These are phyloP conservation scores for Microbotryum violaceum DNA, from an alignment of 1,284 basidiomycete genomes.

Conservation along the genomic window DNA sequence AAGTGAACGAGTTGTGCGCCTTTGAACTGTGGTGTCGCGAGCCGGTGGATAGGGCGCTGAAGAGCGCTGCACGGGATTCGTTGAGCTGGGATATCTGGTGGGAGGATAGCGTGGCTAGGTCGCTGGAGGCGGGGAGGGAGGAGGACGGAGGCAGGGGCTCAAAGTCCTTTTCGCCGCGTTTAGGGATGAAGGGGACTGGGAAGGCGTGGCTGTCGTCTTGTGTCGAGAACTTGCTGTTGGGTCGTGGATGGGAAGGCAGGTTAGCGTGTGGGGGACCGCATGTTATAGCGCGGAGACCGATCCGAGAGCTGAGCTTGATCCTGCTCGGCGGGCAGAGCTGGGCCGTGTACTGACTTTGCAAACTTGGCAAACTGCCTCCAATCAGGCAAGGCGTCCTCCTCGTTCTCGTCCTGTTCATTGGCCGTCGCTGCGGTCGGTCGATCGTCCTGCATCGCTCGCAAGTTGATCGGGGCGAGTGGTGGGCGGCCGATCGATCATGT, in stretches of 20 bases:
- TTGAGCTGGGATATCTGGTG: conserved; percentile 31
- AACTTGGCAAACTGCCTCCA: conserved; percentile 52
- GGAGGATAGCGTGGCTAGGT: conserved; percentile 25
- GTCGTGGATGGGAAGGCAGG: background rate
- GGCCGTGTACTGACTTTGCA: conserved; percentile 34
- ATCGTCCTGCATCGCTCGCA: conserved; percentile 25
- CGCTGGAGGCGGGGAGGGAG: conserved; percentile 11
- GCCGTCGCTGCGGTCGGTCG: conserved; percentile 16
- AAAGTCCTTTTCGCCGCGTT: conserved; percentile 91
- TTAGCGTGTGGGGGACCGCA: background rate
- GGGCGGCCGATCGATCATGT: no score
- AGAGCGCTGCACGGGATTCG: conserved; percentile 32
- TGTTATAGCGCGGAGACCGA: background rate
- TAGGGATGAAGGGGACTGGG: conserved; percentile 59
- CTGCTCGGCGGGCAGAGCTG: background rate
- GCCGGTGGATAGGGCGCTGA: conserved; percentile 32
- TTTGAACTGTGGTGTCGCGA: conserved; percentile 30
- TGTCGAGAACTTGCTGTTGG: conserved; percentile 1
- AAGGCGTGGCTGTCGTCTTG: conserved; percentile 33
- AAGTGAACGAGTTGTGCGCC: conserved; percentile 33
- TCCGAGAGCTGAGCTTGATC: background rate
- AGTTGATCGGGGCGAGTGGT: no score
- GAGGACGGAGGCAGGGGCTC: conserved; percentile 54
- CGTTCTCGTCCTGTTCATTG: conserved; percentile 44
- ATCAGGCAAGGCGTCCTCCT: conserved; percentile 54